Evolutionary conservation across 108 stramenopile genomes (phyloP), one percentile per base, ranked within the genome.

Genomic region (Cyclotella baltica): DNA sequence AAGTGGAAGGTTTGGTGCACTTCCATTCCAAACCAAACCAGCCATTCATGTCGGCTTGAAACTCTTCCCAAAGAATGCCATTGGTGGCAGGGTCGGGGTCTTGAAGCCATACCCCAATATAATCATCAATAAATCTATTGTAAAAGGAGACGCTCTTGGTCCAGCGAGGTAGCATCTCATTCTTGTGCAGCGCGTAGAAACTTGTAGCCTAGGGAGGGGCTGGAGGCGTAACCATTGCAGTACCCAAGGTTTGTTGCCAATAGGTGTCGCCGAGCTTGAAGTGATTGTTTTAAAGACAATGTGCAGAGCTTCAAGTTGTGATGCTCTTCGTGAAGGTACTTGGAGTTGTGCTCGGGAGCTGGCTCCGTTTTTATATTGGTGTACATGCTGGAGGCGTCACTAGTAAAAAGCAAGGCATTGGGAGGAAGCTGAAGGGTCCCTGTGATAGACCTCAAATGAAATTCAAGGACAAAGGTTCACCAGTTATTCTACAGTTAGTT

Each of bases 91-190:
- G 50, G 20, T 33, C 20, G 0, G 62, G 30, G 18, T 73, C 43
- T 8, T 51, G 62, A 0, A 68, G 10, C 79, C 79, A 80, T 25
- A 80, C 57, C 0, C 64, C 79, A 25, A 80, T 20, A 0, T 46
- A 66, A 27, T 80, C 73, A 28, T 80, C 73, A 6, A 80, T 75
- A 11, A 75, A 80, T 28, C 79, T 46, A 3, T 29, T 19, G 66
- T 70, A 68, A 57, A 75, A 58, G 2, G 6, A 15, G 9, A 67
- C 9, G 22, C 4, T 2, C 0, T 8, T 16, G 23, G 11, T 29
- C 55, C 62, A 78, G 11, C 20, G 29, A 2, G 10, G 13, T 15
- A 61, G 20, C 27, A 75, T 9, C 8, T 28, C 4, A 0, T 29
- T 30, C 46, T 80, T 74, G 20, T 75, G 52, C n/a, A 80, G 29